Conservation (phyloP, 208 protist species). For the Giardia muris region DNA sequence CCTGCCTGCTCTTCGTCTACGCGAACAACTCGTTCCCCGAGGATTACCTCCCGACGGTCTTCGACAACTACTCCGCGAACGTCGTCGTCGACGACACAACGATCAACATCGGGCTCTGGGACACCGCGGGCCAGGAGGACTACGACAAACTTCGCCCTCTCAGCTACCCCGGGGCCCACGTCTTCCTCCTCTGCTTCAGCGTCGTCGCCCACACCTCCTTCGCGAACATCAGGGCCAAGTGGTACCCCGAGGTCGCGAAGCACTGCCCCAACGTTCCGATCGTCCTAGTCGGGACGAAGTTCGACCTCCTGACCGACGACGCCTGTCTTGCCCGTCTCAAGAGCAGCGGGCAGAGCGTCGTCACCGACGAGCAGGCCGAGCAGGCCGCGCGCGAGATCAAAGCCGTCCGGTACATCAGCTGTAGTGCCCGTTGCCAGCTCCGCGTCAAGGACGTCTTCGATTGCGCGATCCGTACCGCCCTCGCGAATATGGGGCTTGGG, state of each 20-base stretch:
- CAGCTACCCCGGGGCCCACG: conserved; percentile 49
- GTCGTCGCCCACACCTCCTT: conserved; percentile 50
- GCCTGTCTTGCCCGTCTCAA: conserved; percentile 44
- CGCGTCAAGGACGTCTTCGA: conserved; percentile 63
- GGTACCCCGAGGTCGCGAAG: conserved; percentile 32
- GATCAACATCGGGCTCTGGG: conserved; percentile 38
- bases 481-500: not conserved
- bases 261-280: conserved; percentile 43
- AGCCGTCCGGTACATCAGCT: conserved; percentile 64
- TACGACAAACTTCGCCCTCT: conserved; percentile 53
- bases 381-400: conserved; percentile 54
- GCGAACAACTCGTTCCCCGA: conserved; percentile 37
- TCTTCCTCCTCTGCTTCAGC: conserved; percentile 62
- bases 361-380: conserved; percentile 46
- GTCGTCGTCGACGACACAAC: conserved; percentile 27
- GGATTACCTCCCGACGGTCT: conserved; percentile 43
- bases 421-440: conserved; percentile 64
- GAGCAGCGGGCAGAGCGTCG: conserved; percentile 38
- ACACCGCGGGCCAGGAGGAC: conserved; percentile 49
- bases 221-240: conserved; percentile 56
- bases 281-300: conserved; percentile 53
- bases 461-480: conserved; percentile 50
- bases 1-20: conserved; percentile 37
- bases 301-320: conserved; percentile 45
- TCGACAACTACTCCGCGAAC: conserved; percentile 43